These are phyloP conservation scores for Beverwykella pulmonaria DNA, from an alignment of 495 filamentous ascomycete genomes.

Conservation along the genomic window DNA sequence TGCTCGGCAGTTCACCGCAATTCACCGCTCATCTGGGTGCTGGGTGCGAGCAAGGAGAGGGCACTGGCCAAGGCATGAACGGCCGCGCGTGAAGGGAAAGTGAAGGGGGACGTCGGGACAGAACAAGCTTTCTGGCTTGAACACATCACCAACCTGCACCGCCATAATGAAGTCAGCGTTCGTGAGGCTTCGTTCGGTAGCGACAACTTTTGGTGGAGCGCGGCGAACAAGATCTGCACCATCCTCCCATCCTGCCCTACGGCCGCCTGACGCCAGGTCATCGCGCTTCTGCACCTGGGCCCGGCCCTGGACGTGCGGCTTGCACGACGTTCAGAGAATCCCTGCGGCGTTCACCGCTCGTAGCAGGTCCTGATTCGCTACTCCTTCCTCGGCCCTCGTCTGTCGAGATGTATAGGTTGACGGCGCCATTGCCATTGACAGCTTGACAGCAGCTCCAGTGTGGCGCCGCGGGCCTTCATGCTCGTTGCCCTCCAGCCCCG, in stretches of 20 bases:
- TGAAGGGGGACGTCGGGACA: constrained; percentile 6
- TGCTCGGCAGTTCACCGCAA: constrained; percentile 32
- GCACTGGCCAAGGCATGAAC: constrained; percentile 2
- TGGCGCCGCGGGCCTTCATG: constrained; percentile 5
- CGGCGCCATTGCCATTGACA: constrained; percentile 18
- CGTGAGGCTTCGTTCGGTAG: constrained; percentile 39
- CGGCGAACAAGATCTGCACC: no score
- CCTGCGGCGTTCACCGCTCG: constrained; percentile 37
- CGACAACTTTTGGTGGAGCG: constrained; percentile 30
- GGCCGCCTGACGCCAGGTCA: constrained; percentile 41
- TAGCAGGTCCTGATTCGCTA: constrained; percentile 28
- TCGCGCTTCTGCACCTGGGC: constrained; percentile 32
- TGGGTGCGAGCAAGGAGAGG: background rate
- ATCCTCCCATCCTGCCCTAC: no score
- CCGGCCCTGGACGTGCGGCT: constrained; percentile 21
- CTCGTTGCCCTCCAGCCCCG: constrained; percentile 14
- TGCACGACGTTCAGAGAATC: constrained; percentile 26
- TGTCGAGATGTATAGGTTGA: constrained; percentile 13
- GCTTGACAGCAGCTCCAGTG: constrained; percentile 25
- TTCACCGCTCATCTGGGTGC: constrained; percentile 26
- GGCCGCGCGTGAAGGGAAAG: background rate
- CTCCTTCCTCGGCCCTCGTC: constrained; percentile 15
- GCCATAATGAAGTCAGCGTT: constrained; percentile 40
- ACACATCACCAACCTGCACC: constrained; percentile 40
- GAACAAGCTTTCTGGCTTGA: constrained; percentile 39